Base-by-base conservation (phyloP, 140 eudicot species). In the Anethum foeniculum region DNA sequence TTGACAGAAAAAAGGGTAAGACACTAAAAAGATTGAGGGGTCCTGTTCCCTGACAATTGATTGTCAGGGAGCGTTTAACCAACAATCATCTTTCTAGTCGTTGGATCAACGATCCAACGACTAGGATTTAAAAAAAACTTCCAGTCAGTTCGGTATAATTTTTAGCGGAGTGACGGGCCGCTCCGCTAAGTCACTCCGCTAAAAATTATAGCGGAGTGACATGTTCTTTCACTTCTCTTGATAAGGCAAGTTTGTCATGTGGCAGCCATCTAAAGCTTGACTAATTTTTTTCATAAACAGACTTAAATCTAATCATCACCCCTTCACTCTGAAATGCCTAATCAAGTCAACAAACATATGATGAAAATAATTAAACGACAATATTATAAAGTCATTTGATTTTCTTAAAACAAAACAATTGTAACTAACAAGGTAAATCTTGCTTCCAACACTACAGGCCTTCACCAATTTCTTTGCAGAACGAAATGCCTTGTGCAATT, bases 211-310 rank as follows among this genome's bases (percentile, higher is more conserved):
- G n/a, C n/a, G n/a, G n/a, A n/a, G n/a, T n/a, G n/a, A n/a, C n/a
- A n/a, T 90, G 93, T 82, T 92, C 94, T 85, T 77, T 89, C 30
- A 86, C 97, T 86, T 94, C 93, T 67, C 92, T 94, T 0, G 98
- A 89, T 28, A 94, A 88, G 56, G 91, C 93, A 49, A 92, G 86
- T 77, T 94, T 92, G 36, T 85, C 86, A 60, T 83, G 88, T 3
- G 97, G 98, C 82, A 94, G 32, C 85, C 94, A 69, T 89, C 93
- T 82, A 92, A 32, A 51, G 96, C 94, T 62, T 84, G 90, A 77
- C 79, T 81, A 65, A 92, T n/a, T 3, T 78, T 88, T 92, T 15
- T 88, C 93, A 86, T 92, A 90, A 69, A 92, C 94, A 68, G 85
- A 78, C 75, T 86, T 81, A 76, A 89, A 92, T 81, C 90, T 85